Percentiles rank a stretch among this genome's conserved stretches.
Conservation (phyloP, 495 filamentous ascomycete species). For the Parathielavia appendiculata region DNA sequence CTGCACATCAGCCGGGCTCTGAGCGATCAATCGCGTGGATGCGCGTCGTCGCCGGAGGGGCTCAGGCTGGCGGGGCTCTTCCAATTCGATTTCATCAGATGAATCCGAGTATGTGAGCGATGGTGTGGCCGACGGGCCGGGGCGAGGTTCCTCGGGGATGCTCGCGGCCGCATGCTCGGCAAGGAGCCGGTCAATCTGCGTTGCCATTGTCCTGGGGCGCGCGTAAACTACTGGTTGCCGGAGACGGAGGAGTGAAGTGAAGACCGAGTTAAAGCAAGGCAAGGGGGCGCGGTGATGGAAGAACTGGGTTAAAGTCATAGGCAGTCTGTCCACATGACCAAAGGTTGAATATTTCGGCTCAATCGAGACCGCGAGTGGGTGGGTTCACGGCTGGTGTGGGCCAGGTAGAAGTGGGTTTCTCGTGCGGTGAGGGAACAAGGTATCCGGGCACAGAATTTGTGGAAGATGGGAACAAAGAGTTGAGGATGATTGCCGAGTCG, state of each 20-base stretch:
- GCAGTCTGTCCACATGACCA: slow-evolving; percentile 14
- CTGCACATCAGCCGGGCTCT: slow-evolving; percentile 68
- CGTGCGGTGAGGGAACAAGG: background rate
- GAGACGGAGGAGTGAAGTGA: background rate
- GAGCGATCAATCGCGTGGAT: slow-evolving; percentile 73
- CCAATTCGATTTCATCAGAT: slow-evolving; percentile 41
- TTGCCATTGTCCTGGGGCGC: slow-evolving; percentile 21
- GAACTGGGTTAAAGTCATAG: background rate
- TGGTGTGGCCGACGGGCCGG: slow-evolving; percentile 39
- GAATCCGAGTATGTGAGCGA: slow-evolving; percentile 49
- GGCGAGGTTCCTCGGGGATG: slow-evolving; percentile 35
- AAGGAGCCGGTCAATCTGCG: slow-evolving; percentile 29
- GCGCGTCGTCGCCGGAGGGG: slow-evolving; percentile 56
- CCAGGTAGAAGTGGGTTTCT: background rate
- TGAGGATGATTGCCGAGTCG: too few relatives aligned
- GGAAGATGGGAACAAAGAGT: too few relatives aligned
- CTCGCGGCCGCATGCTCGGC: slow-evolving; percentile 29
- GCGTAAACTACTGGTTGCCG: background rate
- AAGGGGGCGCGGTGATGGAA: background rate
- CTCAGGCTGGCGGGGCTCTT: slow-evolving; percentile 32
- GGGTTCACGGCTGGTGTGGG: background rate
- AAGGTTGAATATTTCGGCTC: background rate
- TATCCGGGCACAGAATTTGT: too few relatives aligned
- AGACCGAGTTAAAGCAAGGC: background rate
- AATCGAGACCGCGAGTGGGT: background rate